Percentiles rank a stretch among this genome's conserved stretches.
These are phyloP conservation scores for Populus alba DNA, from an alignment of 345 rosid species.

Conservation along the genomic window DNA sequence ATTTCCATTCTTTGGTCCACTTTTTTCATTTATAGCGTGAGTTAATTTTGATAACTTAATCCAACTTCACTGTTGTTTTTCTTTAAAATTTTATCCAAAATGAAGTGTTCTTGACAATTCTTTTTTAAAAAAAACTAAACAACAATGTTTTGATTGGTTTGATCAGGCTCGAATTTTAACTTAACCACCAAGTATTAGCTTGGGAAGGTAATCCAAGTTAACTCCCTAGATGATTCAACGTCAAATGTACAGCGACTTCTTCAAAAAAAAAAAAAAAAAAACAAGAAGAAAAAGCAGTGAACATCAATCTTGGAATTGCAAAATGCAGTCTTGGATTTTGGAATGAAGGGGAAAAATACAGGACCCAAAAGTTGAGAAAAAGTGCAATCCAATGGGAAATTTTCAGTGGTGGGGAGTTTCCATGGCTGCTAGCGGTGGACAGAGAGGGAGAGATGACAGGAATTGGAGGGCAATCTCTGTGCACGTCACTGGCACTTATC, in stretches of 20 bases:
- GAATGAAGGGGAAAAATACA: background rate
- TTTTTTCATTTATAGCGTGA: background rate
- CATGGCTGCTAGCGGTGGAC: background rate
- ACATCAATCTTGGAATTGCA: background rate
- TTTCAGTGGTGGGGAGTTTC: background rate
- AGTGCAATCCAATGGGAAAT: background rate
- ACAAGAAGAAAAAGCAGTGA: no score
- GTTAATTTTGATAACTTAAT: no score
- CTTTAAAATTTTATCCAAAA: no score
- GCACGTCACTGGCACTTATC: constrained; percentile 3
- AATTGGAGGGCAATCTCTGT: background rate
- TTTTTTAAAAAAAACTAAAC: no score
- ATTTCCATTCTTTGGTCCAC: background rate
- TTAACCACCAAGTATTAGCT: no score
- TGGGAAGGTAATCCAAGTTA: no score
- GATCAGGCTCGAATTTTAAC: no score
- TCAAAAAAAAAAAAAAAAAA: no score
- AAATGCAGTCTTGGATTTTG: background rate
- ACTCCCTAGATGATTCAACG: background rate
- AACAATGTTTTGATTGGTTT: no score
- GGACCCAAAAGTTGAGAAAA: background rate
- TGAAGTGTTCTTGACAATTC: no score
- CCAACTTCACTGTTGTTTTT: no score
- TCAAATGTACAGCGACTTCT: no score
- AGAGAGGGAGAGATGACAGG: background rate